A percentile compares a stretch with the other conserved stretches of the same genome.
phyloP scores from a whole-genome alignment of 2,329 filamentous ascomycete species.

The Cryphonectria japonica region DNA sequence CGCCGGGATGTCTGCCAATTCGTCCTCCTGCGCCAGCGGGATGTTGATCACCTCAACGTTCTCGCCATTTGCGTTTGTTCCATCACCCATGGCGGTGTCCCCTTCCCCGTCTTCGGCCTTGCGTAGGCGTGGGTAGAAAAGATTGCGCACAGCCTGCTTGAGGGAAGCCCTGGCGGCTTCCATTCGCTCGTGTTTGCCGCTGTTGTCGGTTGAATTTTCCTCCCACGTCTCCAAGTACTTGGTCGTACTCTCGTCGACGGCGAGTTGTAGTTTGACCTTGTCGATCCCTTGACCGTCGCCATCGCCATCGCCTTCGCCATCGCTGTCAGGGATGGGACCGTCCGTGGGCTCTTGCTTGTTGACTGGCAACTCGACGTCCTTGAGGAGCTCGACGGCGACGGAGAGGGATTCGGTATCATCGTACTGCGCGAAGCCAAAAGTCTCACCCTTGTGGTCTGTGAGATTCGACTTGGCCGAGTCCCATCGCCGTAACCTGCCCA shows the following conservation, averaged over 20 bases:
- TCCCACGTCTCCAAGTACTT: constrained; percentile 87
- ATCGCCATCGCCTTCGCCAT: constrained; percentile 40
- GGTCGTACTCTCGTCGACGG: constrained; percentile 80
- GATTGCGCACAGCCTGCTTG: constrained; percentile 67
- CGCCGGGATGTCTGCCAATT: constrained; percentile 90
- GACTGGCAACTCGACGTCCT: constrained; percentile 78
- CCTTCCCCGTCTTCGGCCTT: constrained; percentile 64
- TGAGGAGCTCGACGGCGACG: constrained; percentile 82
- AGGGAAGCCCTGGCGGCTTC: constrained; percentile 72
- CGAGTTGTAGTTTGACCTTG: constrained; percentile 71
- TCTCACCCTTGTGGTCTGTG: constrained; percentile 75
- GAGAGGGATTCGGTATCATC: constrained; percentile 88
- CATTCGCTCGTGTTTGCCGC: constrained; percentile 67
- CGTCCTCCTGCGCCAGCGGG: constrained; percentile 84
- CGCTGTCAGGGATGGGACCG: constrained; percentile 37
- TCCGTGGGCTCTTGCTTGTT: constrained; percentile 68
- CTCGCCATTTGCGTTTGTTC: constrained; percentile 49
- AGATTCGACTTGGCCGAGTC: constrained; percentile 67
- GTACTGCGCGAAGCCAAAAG: constrained; percentile 95
- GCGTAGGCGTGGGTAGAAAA: constrained; percentile 67
- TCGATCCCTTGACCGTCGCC: constrained; percentile 60
- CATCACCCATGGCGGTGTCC: constrained; percentile 72
- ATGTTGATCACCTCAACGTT: constrained; percentile 89
- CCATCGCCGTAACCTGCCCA: constrained; percentile 83
- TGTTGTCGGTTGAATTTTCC: constrained; percentile 65